Evolutionary conservation across 2,329 filamentous ascomycete species (phyloP), one percentile per base, ranked within the genome.

Genomic region (Colletotrichum lentis): DNA sequence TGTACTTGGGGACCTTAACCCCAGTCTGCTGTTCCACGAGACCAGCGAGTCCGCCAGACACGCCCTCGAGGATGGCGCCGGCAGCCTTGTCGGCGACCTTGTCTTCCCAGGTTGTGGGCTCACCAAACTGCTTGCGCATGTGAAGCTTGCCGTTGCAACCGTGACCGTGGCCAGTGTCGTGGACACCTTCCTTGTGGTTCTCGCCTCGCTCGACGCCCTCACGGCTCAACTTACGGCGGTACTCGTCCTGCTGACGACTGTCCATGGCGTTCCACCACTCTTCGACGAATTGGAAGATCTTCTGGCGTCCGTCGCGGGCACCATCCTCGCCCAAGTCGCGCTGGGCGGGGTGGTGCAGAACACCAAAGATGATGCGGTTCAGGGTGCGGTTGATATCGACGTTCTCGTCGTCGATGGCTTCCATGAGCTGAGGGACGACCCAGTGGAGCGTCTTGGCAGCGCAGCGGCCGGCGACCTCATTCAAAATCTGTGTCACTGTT

Each of bases 301-400:
- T 81, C 35, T 83, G 78, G 63, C 93, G 91, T 62, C 93, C 91
- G 73, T 96, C 91, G 8, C 80, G 75, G 14, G 88, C 89, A 12
- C 90, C 91, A 74, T 94, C 91, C 22, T 89, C 83, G 55, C 91
- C 92, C 76, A 85, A 81, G 11, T 88, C 80, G 64, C 91, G 89
- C 72, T 93, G 89, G 55, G 93, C 93, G 2, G 94, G 95, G 78
- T 97, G 94, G 75, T 97, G 93, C 77, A 97, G 88, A 43, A 97
- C 90, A 69, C 93, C 94, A 56, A 87, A 80, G 74, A 97, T 88
- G 77, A 97, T 94, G 70, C 90, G 88, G 75, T 90, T 87, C 72
- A 96, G 83, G 3, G 90, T 88, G 64, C 88, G 85, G 70, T 92
- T 84, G 47, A 93, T 81, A 73, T 97, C 91, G 65, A 85, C 82